These are phyloP conservation scores for Shiraia sp. DNA, from an alignment of 2,329 filamentous ascomycete genomes.

Conservation along the genomic window DNA sequence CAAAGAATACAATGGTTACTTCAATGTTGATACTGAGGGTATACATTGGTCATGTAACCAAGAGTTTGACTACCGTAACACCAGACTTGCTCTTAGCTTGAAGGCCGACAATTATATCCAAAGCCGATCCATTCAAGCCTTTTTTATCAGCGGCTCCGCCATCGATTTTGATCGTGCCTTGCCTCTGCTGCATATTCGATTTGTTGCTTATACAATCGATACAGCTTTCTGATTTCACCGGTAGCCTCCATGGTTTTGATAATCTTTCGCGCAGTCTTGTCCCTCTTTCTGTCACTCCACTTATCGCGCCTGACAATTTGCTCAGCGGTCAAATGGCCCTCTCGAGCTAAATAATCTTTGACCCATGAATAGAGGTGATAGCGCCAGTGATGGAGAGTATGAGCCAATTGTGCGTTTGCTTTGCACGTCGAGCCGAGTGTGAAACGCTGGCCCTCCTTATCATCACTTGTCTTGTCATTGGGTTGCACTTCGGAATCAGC, in stretches of 20 bases:
- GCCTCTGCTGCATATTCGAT: slow-evolving; percentile 46
- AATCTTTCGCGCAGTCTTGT: slow-evolving; percentile 65
- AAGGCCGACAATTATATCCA: no score
- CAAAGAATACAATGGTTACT: no score
- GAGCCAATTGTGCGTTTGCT: slow-evolving; percentile 69
- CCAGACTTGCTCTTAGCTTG: no score
- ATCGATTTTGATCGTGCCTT: slow-evolving; percentile 29
- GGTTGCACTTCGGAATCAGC: slow-evolving; percentile 19
- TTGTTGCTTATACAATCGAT: slow-evolving; percentile 66
- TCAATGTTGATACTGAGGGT: no score
- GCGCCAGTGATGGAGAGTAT: slow-evolving; percentile 76
- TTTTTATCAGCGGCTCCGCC: slow-evolving; percentile 18
- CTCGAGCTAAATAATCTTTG: slow-evolving; percentile 60
- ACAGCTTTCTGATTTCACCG: slow-evolving; percentile 65
- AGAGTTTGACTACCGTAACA: no score
- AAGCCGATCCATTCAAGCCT: background rate
- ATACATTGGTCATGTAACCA: no score
- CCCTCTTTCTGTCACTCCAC: slow-evolving; percentile 63
- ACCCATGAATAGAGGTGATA: slow-evolving; percentile 74
- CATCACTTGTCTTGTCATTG: slow-evolving; percentile 29
- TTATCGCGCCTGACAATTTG: slow-evolving; percentile 65
- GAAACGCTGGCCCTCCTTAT: slow-evolving; percentile 34
- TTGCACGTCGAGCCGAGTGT: slow-evolving; percentile 54
- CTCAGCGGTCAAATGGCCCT: slow-evolving; percentile 61
- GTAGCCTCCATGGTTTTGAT: slow-evolving; percentile 65